Evolutionary conservation across 768 basidiomycete genomes (phyloP), one percentile per base, ranked within the genome.

Genomic region (Dentipellis fragilis): DNA sequence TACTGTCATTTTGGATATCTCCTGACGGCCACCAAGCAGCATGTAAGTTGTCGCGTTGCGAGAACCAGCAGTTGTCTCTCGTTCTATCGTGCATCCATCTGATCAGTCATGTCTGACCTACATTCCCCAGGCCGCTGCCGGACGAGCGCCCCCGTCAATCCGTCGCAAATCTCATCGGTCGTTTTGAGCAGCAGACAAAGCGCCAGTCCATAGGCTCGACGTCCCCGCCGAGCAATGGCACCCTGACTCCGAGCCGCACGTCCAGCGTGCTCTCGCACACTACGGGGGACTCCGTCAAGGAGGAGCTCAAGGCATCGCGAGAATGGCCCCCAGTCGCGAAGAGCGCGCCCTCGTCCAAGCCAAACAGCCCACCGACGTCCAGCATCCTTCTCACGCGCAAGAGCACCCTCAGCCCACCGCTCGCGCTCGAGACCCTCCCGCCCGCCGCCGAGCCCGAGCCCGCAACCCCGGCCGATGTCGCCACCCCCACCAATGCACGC

Each of bases 131-230:
- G 89, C 85, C 87, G 54, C 72, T 90, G 59, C 89, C 90, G 69
- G 89, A 92, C 76, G 90, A 93, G 72, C 80, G 86, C 66, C 89
- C 89, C 50, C 85, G 90, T 57, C 81, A 80, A 67, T 89, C 85
- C 64, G 90, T 93, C 49, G 90, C 90, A 60, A 93, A 91, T 67
- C 84, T 93, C 71, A 93, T 93, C 65, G 90, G 90, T 52, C 80
- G 86, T 57, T 93, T 93, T 62, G 90, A 93, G 69, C 87, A 80
- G 71, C 54, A 61, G 42, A 83, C 77, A 55, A 91, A 88, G 67
- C 80, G 81, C 51, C 78, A 80, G 62, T 70, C 81, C 4, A 62
- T 72, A 10, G 58, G 55, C 47, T 65, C 76, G 29, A 63, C 63
- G 29, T 52, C 61, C 11, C 48, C 48, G 16, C 65, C 76, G 23